Conservation (phyloP, 148 eudicot genomes). For the Rheum nobile region DNA sequence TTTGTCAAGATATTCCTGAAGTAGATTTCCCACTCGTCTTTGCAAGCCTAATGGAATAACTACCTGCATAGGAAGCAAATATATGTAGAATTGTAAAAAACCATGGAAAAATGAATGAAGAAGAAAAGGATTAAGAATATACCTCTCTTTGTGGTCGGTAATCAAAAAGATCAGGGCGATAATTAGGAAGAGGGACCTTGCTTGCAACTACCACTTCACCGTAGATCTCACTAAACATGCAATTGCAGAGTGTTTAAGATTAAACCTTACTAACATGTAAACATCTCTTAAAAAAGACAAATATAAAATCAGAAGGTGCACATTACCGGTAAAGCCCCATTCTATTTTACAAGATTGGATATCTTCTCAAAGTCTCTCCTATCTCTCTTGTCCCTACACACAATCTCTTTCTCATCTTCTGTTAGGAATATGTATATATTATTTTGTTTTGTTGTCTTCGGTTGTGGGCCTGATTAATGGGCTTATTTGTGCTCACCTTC, state of each 20-base stretch:
- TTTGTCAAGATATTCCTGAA: constrained; percentile 93
- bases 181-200: constrained; percentile 96
- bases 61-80: constrained; percentile 42
- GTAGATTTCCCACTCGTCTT: constrained; percentile 95
- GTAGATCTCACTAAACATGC: constrained; percentile 50
- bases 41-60: constrained; percentile 85
- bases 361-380: constrained; percentile 89
- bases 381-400: constrained; percentile 83
- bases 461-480: too few relatives aligned
- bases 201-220: constrained; percentile 94
- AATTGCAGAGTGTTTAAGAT: neutral
- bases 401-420: constrained; percentile 78
- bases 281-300: neutral
- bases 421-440: too few relatives aligned
- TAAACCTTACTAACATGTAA: neutral
- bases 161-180: constrained; percentile 97
- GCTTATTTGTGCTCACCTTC: too few relatives aligned
- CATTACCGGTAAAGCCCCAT: constrained; percentile 90
- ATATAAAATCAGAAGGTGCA: constrained; percentile 6
- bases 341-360: constrained; percentile 76
- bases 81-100: neutral
- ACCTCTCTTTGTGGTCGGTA: constrained; percentile 99
- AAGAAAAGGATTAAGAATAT: constrained; percentile 16
- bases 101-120: neutral
- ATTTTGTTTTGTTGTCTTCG: too few relatives aligned